Percentiles rank a stretch among this genome's conserved stretches.
Evolutionary conservation across 768 basidiomycete genomes (phyloP).

Genomic region (Mycena olivaceomarginata): DNA sequence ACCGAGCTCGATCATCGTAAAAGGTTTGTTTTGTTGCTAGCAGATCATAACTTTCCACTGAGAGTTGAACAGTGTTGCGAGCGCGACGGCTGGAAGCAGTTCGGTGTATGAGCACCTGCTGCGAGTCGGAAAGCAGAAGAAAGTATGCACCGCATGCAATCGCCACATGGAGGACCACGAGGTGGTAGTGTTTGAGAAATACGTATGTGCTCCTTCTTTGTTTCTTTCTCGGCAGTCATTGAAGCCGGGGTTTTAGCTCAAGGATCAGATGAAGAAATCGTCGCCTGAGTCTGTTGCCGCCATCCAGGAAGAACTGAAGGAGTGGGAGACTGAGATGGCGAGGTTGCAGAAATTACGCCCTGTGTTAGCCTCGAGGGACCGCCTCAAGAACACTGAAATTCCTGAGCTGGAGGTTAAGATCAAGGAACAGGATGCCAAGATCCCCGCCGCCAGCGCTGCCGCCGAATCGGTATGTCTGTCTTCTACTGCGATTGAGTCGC

Average conservation of each 20-base stretch:
- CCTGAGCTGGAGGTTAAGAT: slow-evolving; percentile 80
- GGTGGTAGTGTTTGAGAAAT: slow-evolving; percentile 78
- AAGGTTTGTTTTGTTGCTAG: slow-evolving; percentile 58
- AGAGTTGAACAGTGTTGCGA: slow-evolving; percentile 50
- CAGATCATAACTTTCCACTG: background rate
- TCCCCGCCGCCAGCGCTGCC: slow-evolving; percentile 68
- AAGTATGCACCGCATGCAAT: slow-evolving; percentile 86
- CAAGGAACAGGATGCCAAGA: slow-evolving; percentile 70
- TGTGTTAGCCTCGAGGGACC: slow-evolving; percentile 70
- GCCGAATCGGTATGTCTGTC: slow-evolving; percentile 77
- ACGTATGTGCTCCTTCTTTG: slow-evolving; percentile 65
- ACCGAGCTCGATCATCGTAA: slow-evolving; percentile 65
- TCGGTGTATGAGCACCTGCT: slow-evolving; percentile 74
- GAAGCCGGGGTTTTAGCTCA: slow-evolving; percentile 66
- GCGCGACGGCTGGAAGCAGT: slow-evolving; percentile 54
- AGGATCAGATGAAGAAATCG: slow-evolving; percentile 74
- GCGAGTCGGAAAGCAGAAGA: slow-evolving; percentile 74
- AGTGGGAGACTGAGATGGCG: slow-evolving; percentile 78
- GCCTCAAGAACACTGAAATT: slow-evolving; percentile 77
- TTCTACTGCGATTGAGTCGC: slow-evolving; percentile 17
- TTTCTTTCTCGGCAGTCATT: slow-evolving; percentile 16
- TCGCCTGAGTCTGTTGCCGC: slow-evolving; percentile 68
- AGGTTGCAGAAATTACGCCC: slow-evolving; percentile 77
- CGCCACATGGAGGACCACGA: slow-evolving; percentile 75
- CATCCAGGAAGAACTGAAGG: slow-evolving; percentile 66